Conservation (phyloP, 768 basidiomycete genomes). For the Melanogaster broomeanus region DNA sequence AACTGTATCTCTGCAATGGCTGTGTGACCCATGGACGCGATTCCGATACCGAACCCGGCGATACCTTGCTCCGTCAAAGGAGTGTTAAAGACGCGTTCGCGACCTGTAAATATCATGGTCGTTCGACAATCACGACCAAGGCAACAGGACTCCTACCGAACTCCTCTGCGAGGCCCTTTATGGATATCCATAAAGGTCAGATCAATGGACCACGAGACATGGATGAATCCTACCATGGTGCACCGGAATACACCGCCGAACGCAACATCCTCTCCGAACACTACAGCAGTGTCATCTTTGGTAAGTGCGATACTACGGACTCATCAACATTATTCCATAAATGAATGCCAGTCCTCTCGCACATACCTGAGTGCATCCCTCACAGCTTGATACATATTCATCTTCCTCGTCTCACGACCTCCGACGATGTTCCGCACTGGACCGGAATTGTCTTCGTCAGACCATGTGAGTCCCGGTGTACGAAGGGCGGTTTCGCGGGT, state of each 20-base stretch:
- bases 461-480: slow-evolving; percentile 73
- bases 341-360: not conserved
- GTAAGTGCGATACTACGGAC: slow-evolving; percentile 69
- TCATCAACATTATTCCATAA: slow-evolving; percentile 7
- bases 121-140: not conserved
- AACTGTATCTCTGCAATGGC: slow-evolving; percentile 95
- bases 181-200: slow-evolving; percentile 1
- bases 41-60: slow-evolving; percentile 90
- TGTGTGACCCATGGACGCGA: slow-evolving; percentile 91
- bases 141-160: slow-evolving; percentile 58
- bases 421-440: slow-evolving; percentile 52
- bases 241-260: slow-evolving; percentile 96
- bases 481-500: slow-evolving; percentile 73
- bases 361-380: slow-evolving; percentile 84
- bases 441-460: slow-evolving; percentile 52
- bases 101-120: slow-evolving; percentile 46
- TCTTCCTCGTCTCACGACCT: slow-evolving; percentile 87
- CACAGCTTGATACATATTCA: slow-evolving; percentile 94
- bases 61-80: slow-evolving; percentile 93
- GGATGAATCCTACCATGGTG: slow-evolving; percentile 66
- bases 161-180: slow-evolving; percentile 86
- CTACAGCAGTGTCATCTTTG: slow-evolving; percentile 84
- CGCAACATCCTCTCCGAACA: slow-evolving; percentile 91
- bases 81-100: slow-evolving; percentile 94
- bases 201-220: not conserved